These are phyloP conservation scores for Cercospora zeina DNA, from an alignment of 2,329 filamentous ascomycete species.

Conservation along the genomic window DNA sequence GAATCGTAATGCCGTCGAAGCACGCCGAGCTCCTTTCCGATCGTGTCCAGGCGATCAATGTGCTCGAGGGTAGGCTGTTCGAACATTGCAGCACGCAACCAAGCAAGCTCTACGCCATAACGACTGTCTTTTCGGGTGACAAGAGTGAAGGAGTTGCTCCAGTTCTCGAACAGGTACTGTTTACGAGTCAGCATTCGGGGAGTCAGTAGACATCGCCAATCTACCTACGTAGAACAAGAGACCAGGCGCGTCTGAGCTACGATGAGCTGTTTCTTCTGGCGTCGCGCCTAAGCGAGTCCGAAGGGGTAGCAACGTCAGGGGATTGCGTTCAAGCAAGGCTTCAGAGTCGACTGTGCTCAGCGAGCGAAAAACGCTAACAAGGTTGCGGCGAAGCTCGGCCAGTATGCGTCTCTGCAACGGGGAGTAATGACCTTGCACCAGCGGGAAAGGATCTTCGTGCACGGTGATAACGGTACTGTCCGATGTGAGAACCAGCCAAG, in stretches of 20 bases:
- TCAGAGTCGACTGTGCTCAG: slow-evolving; percentile 54
- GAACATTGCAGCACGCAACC: slow-evolving; percentile 57
- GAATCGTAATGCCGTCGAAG: slow-evolving; percentile 62
- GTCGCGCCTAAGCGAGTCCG: slow-evolving; percentile 48
- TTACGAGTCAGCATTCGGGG: neutral
- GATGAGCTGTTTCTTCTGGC: slow-evolving; percentile 50
- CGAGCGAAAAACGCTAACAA: slow-evolving; percentile 62
- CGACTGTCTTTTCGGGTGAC: slow-evolving; percentile 52
- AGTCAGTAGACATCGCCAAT: neutral
- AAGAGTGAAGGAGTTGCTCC: slow-evolving; percentile 60
- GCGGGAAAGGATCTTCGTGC: slow-evolving; percentile 59
- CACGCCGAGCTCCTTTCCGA: slow-evolving; percentile 62
- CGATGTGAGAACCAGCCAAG: slow-evolving; percentile 68
- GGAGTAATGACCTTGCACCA: slow-evolving; percentile 41
- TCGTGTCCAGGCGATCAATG: slow-evolving; percentile 57
- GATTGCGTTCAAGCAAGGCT: slow-evolving; percentile 40
- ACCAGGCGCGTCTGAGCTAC: slow-evolving; percentile 57
- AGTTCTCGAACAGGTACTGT: slow-evolving; percentile 65
- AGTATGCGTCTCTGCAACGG: slow-evolving; percentile 50
- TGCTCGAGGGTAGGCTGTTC: slow-evolving; percentile 50
- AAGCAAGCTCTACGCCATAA: slow-evolving; percentile 49
- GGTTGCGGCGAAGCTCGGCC: slow-evolving; percentile 57
- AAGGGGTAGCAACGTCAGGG: slow-evolving; percentile 49
- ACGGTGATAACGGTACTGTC: slow-evolving; percentile 72
- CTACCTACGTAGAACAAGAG: slow-evolving; percentile 57